A percentile compares a stretch with the other conserved stretches of the same genome.
Evolutionary conservation across 768 basidiomycete genomes (phyloP).

Genomic region (Infundibulicybe gibba): DNA sequence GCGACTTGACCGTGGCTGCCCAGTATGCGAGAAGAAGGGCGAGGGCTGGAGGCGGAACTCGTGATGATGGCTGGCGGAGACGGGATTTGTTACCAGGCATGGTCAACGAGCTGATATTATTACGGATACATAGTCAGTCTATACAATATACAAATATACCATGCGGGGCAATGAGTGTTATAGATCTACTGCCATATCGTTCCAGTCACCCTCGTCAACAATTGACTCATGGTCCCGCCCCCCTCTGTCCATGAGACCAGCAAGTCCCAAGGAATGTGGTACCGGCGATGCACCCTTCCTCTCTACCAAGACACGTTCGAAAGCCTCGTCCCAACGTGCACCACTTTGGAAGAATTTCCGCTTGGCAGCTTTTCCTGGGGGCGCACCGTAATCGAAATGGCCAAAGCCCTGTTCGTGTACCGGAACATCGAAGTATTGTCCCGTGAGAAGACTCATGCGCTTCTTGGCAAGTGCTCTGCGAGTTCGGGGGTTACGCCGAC

Average conservation of each 20-base stretch:
- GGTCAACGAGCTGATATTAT: no score
- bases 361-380: constrained; percentile 26
- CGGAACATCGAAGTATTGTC: constrained; percentile 52
- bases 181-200: constrained; percentile 19
- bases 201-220: constrained; percentile 23
- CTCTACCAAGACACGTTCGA: constrained; percentile 17
- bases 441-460: constrained; percentile 69
- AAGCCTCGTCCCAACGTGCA: constrained; percentile 28
- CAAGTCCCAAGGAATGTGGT: constrained; percentile 7
- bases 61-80: no score
- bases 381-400: constrained; percentile 33
- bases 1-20: constrained; percentile 66
- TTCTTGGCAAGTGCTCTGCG: constrained; percentile 30
- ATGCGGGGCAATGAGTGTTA: constrained; percentile 2
- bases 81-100: constrained; percentile 14
- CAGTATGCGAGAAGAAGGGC: constrained; percentile 63
- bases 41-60: constrained; percentile 35
- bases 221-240: constrained; percentile 13
- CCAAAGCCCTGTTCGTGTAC: constrained; percentile 37
- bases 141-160: not conserved
- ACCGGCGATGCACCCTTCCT: constrained; percentile 12
- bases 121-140: no score
- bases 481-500: constrained; percentile 5
- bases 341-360: constrained; percentile 59
- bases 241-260: constrained; percentile 19